Base-by-base conservation (phyloP, 352 stramenopile species). In the Peronospora belbahrii region DNA sequence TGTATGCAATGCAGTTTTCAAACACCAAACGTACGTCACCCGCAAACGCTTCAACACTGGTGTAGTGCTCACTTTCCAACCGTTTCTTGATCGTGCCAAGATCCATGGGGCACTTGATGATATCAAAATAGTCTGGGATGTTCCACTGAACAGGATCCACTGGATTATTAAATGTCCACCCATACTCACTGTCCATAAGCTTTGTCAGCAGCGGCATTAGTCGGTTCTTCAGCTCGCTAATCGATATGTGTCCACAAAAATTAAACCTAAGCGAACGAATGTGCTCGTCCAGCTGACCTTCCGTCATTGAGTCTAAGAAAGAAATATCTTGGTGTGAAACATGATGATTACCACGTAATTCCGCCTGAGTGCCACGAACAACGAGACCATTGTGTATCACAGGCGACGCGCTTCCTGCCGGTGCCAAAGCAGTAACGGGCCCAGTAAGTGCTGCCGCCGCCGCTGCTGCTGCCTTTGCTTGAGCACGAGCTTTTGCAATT, bases 31-130 rank as follows among this genome's bases (percentile, higher is more conserved):
- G 85, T n/a, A 95, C 77, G 48, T 95, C 83, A 2, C 67, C 82
- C 0, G 83, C 80, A 65, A 93, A 93, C 10, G 80, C 77, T 42
- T 94, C 80, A 13, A 92, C 83, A 8, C 80, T 92, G 57, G 80
- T 85, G 75, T 99, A 99, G 36, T 93, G 83, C 43, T 94, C 85
- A 59, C 87, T 95, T 51, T 98, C 95, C 20, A 98, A 56, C 1
- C 88, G 75, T 62, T 97, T 98, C 60, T 96, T 95, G 58, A 99
- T 97, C n/a, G 95, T 98, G 14, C 94, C 94, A 14, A 99, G 75
- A 68, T 99, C 96, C 96, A 99, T 99, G 0, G 96, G 96, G 38
- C 89, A 92, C 58, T 98, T 98, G 62, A 99, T 88, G 20, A 95
- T 86, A 25, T 94, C 75, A 42, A 92, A 88, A 47, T 95, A 95